A percentile compares a stretch with the other conserved stretches of the same genome.
Evolutionary conservation across 2,329 filamentous ascomycete genomes (phyloP).

Genomic region (Colletotrichum scovillei): DNA sequence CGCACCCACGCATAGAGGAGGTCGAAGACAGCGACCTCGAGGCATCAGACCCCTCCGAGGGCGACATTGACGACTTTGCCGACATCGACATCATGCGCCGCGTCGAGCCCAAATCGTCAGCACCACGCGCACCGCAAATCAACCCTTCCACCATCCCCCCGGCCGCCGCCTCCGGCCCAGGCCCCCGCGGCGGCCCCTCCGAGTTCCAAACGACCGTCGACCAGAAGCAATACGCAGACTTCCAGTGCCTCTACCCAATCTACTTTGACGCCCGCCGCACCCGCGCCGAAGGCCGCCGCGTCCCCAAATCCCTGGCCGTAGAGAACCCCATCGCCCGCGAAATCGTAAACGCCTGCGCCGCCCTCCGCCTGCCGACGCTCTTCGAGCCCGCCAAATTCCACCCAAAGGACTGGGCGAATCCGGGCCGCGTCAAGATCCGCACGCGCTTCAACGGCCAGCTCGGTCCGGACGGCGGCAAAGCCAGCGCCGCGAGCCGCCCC

Average conservation of each 20-base stretch:
- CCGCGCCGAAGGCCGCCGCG: slow-evolving; percentile 84
- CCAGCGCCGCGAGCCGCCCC: slow-evolving; percentile 36
- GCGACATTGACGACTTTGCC: slow-evolving; percentile 77
- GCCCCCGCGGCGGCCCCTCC: slow-evolving; percentile 43
- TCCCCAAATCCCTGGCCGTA: slow-evolving; percentile 78
- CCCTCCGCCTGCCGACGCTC: slow-evolving; percentile 77
- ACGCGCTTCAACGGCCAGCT: slow-evolving; percentile 32
- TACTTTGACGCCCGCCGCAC: slow-evolving; percentile 88
- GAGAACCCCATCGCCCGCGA: slow-evolving; percentile 88
- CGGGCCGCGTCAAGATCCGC: slow-evolving; percentile 83
- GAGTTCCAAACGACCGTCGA: slow-evolving; percentile 53
- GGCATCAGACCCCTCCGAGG: slow-evolving; percentile 84
- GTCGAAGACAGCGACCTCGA: slow-evolving; percentile 83
- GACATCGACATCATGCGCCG: slow-evolving; percentile 68
- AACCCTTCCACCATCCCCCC: slow-evolving; percentile 51
- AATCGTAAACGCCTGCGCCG: slow-evolving; percentile 86
- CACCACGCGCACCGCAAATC: slow-evolving; percentile 41
- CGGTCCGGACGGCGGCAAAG: slow-evolving; percentile 66
- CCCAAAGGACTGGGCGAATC: slow-evolving; percentile 98
- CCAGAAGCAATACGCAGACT: slow-evolving; percentile 74
- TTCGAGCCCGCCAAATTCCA: slow-evolving; percentile 94
- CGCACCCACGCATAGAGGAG: slow-evolving; percentile 91
- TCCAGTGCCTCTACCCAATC: slow-evolving; percentile 91
- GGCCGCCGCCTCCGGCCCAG: slow-evolving; percentile 48
- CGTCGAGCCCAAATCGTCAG: slow-evolving; percentile 47